These are phyloP conservation scores for Silene vulgaris DNA, from an alignment of 179 eudicot genomes.

Conservation along the genomic window DNA sequence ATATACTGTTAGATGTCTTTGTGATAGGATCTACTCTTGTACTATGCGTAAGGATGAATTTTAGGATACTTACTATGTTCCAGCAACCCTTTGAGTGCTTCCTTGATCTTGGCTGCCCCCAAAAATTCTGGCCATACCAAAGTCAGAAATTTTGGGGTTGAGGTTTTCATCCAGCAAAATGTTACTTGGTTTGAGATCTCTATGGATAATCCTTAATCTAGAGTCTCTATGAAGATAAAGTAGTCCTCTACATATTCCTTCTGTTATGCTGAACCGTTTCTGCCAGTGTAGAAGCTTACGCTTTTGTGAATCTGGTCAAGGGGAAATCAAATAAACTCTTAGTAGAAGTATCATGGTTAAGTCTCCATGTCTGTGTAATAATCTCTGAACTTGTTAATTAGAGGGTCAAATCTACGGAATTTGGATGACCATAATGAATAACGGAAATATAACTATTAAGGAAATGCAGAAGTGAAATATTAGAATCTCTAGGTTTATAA, in stretches of 20 bases:
- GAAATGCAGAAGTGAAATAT: background rate
- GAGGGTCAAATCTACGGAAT: background rate
- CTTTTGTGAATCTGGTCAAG: conserved; percentile 28
- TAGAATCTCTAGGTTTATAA: background rate
- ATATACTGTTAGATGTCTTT: background rate
- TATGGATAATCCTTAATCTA: conserved; percentile 11
- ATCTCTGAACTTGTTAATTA: background rate
- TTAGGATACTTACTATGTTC: conserved; percentile 46
- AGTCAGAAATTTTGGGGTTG: conserved; percentile 50
- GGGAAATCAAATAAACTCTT: conserved; percentile 9
- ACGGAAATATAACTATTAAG: background rate
- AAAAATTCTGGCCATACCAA: conserved; percentile 53
- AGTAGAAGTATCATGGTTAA: background rate
- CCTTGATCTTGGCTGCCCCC: conserved; percentile 35
- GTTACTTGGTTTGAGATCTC: conserved; percentile 33
- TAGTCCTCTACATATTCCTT: conserved; percentile 18
- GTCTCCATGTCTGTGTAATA: background rate
- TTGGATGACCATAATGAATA: background rate
- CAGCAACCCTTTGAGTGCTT: conserved; percentile 42
- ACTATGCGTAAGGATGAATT: background rate
- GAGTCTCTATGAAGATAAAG: conserved; percentile 18
- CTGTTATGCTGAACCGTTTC: conserved; percentile 16
- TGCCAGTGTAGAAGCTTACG: conserved; percentile 14
- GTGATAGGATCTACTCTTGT: background rate
- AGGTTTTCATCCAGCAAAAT: conserved; percentile 16